Evolutionary conservation across 139 green algal genomes (phyloP), one percentile per base, ranked within the genome.

Genomic region (Chlamydomonas eustigma): DNA sequence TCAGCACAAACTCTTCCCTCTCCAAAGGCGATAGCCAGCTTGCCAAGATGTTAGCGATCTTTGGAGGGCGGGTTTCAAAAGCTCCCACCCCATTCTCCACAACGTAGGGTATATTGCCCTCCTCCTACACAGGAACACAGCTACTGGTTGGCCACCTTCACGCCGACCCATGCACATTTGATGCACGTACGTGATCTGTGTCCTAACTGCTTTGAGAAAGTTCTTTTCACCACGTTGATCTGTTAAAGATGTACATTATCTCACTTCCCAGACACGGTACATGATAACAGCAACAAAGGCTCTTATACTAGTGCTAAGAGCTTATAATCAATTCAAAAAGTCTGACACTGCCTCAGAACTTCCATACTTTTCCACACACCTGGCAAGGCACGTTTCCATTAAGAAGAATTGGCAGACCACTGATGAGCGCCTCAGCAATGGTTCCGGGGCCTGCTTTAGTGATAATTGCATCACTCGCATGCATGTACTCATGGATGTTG

Each of bases 101-200:
- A n/a, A 98, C 95, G 77, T 93, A 98, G 0, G 92, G 89, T 51
- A 99, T 95, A 86, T 99, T 99, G 76, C 95, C 95, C 76, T 93
- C 90, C 81, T 99, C 95, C 90, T 98, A 92, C 44, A 58, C 44
- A n/a, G 44, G 8, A 28, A 35, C 32, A 28, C 24, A 44, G 95
- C 95, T 64, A 98, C 90, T 0, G n/a, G n/a, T n/a, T n/a, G n/a
- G n/a, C n/a, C n/a, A n/a, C n/a, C n/a, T n/a, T n/a, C n/a, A n/a
- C n/a, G n/a, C n/a, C n/a, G n/a, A n/a, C n/a, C n/a, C n/a, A n/a
- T n/a, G n/a, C n/a, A n/a, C n/a, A n/a, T n/a, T n/a, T n/a, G n/a
- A n/a, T n/a, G n/a, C n/a, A n/a, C n/a, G n/a, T n/a, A n/a, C n/a
- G n/a, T n/a, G n/a, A n/a, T n/a, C n/a, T n/a, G n/a, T n/a, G n/a